These are phyloP conservation scores for Myxozyma vanderwaltii DNA, from an alignment of 805 yeast species.

Conservation along the genomic window DNA sequence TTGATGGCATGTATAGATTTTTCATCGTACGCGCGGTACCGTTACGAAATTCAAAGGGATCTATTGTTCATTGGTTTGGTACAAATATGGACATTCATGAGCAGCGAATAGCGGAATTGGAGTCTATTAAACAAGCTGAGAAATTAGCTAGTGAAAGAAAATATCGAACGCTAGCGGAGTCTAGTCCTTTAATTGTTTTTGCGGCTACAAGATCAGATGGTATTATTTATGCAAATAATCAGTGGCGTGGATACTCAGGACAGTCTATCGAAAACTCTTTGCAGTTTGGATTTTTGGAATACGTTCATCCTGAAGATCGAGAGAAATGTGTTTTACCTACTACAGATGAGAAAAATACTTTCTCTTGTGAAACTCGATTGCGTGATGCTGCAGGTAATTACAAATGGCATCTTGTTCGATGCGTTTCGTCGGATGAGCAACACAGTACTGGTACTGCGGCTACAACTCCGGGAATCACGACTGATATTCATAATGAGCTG, in stretches of 20 bases:
- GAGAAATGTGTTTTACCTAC: conserved; percentile 34
- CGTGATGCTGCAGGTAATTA: conserved; percentile 37
- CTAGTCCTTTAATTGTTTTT: conserved; percentile 42
- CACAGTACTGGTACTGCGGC: not conserved
- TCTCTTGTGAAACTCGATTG: conserved; percentile 38
- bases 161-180: conserved; percentile 41
- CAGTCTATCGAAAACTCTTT: conserved; percentile 34
- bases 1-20: conserved; percentile 41
- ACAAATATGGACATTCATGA: conserved; percentile 43
- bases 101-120: conserved; percentile 40
- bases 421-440: conserved; percentile 31
- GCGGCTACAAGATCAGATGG: conserved; percentile 38
- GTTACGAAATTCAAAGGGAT: conserved; percentile 38
- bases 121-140: conserved; percentile 37
- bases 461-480: not conserved
- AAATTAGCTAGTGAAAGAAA: conserved; percentile 41
- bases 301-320: conserved; percentile 42
- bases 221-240: conserved; percentile 40
- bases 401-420: conserved; percentile 41
- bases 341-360: conserved; percentile 7
- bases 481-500: not conserved
- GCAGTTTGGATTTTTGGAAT: conserved; percentile 39
- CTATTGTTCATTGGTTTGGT: conserved; percentile 42
- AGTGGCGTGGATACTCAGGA: conserved; percentile 42
- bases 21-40: conserved; percentile 41